Percentiles rank a stretch among this genome's conserved stretches.
These are phyloP conservation scores for Helenozyma rhizophorensis DNA, from an alignment of 805 yeast species.

Conservation along the genomic window DNA sequence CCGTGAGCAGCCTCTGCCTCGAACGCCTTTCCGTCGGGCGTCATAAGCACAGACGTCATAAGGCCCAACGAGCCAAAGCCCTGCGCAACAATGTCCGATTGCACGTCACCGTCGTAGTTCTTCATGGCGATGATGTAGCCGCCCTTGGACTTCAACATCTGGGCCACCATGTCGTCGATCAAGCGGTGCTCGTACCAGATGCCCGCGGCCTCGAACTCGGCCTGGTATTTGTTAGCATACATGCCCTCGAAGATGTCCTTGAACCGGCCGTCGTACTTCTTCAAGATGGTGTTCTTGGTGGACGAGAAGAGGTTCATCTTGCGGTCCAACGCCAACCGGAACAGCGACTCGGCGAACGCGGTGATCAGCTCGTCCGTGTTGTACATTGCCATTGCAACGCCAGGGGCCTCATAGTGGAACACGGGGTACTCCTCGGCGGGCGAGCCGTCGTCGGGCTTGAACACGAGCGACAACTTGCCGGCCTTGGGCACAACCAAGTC, in stretches of 20 bases:
- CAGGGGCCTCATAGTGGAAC: slow-evolving; percentile 59
- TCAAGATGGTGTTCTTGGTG: slow-evolving; percentile 77
- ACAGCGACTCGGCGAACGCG: slow-evolving; percentile 78
- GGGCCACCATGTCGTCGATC: slow-evolving; percentile 87
- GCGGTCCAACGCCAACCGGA: slow-evolving; percentile 65
- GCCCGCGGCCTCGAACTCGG: slow-evolving; percentile 54
- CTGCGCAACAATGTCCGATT: slow-evolving; percentile 81
- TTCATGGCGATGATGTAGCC: slow-evolving; percentile 78
- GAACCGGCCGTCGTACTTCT: slow-evolving; percentile 78
- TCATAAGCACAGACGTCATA: slow-evolving; percentile 78
- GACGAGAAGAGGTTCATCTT: slow-evolving; percentile 63
- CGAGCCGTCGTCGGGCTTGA: slow-evolving; percentile 58
- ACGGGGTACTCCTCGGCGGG: slow-evolving; percentile 47
- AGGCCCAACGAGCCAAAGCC: slow-evolving; percentile 82
- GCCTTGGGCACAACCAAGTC: slow-evolving; percentile 64
- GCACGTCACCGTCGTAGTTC: slow-evolving; percentile 85
- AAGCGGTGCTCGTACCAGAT: slow-evolving; percentile 76
- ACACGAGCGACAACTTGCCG: slow-evolving; percentile 63
- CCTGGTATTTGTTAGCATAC: slow-evolving; percentile 54
- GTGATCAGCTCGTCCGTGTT: slow-evolving; percentile 74
- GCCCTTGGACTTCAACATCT: slow-evolving; percentile 81
- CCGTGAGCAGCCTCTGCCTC: slow-evolving; percentile 89
- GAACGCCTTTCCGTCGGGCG: slow-evolving; percentile 83
- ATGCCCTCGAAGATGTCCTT: slow-evolving; percentile 73
- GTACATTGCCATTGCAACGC: slow-evolving; percentile 81